phyloP scores from a whole-genome alignment of 1,284 basidiomycete species.

The Volvariella surrecta region DNA sequence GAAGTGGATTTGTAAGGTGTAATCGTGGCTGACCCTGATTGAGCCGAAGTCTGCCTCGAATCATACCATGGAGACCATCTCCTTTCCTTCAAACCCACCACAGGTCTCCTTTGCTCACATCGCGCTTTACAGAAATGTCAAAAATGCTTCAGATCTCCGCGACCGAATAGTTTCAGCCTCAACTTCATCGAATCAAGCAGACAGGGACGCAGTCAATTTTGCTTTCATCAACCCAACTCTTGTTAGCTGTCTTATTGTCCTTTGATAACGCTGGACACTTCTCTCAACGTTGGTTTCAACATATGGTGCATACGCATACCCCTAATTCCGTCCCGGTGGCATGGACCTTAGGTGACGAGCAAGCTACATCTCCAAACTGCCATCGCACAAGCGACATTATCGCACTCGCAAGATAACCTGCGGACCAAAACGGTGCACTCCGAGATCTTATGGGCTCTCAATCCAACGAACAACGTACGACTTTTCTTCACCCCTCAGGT shows the following conservation, averaged over 20 bases:
- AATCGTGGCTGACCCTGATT: too few species aligned
- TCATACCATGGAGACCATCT: conserved; percentile 4
- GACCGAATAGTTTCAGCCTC: neutral
- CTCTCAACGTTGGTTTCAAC: neutral
- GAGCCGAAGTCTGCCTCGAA: neutral
- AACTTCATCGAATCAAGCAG: conserved; percentile 7
- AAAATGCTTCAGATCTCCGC: conserved; percentile 3
- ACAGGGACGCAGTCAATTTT: conserved; percentile 74
- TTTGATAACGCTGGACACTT: conserved; percentile 1
- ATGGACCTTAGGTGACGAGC: conserved; percentile 57
- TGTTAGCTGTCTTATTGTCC: conserved; percentile 24
- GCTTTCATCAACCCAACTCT: conserved; percentile 80
- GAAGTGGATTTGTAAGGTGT: too few species aligned
- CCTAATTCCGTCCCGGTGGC: neutral
- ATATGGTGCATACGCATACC: neutral
- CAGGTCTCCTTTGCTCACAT: conserved; percentile 4
- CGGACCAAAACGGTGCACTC: conserved; percentile 79
- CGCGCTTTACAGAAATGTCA: conserved; percentile 5
- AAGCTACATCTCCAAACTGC: conserved; percentile 73
- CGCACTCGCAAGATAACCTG: conserved; percentile 47
- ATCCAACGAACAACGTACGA: conserved; percentile 76
- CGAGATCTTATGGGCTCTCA: conserved; percentile 78
- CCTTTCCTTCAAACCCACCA: conserved; percentile 3
- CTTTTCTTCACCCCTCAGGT: neutral
- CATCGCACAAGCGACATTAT: conserved; percentile 70